phyloP scores from a whole-genome alignment of 148 eudicot genomes.

The Agrostemma githago region DNA sequence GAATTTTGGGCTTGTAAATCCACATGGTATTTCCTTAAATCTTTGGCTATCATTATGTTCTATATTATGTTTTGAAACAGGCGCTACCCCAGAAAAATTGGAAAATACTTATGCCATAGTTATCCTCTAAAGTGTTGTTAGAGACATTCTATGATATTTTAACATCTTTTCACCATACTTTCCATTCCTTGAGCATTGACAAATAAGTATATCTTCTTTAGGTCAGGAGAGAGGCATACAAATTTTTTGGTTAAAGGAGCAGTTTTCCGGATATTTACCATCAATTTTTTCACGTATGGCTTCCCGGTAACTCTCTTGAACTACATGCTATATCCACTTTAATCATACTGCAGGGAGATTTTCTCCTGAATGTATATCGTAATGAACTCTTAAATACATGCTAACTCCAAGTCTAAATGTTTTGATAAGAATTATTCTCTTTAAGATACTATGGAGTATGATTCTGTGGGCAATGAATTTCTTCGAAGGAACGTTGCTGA shows the following conservation, averaged over 20 bases:
- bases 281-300: constrained; percentile 99
- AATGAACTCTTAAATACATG: background rate
- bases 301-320: constrained; percentile 80
- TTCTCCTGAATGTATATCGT: background rate
- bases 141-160: background rate
- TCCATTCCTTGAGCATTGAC: constrained; percentile 8
- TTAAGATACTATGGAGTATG: background rate
- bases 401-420: no score
- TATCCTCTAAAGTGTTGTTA: background rate
- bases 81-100: background rate
- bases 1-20: background rate
- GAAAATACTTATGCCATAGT: background rate
- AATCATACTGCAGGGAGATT: background rate
- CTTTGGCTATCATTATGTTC: background rate
- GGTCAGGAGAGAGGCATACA: constrained; percentile 88
- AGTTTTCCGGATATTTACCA: constrained; percentile 86
- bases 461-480: background rate
- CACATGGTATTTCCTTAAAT: background rate
- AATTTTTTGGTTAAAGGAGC: constrained; percentile 73
- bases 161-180: background rate
- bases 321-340: constrained; percentile 20
- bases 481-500: background rate
- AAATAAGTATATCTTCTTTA: constrained; percentile 31
- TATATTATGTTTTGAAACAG: background rate
- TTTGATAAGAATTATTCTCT: background rate